Evolutionary conservation across 805 yeast genomes (phyloP).

Genomic region (Schizosaccharomyces osmophilus): DNA sequence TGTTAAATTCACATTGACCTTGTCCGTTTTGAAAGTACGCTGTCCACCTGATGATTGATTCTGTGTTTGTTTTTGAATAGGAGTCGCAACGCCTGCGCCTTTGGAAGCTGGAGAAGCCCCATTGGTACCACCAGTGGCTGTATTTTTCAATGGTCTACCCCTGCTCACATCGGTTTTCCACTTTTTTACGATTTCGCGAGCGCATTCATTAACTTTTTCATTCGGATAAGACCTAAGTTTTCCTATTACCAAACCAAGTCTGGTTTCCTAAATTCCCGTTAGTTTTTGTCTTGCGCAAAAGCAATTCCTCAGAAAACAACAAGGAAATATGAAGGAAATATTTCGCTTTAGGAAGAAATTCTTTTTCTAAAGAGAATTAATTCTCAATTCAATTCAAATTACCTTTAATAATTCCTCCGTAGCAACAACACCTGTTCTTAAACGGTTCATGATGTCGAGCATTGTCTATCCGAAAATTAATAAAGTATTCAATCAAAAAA

Average conservation of each 20-base stretch:
- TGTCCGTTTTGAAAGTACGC: constrained; percentile 42
- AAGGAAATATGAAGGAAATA: no score
- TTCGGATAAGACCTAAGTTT: constrained; percentile 57
- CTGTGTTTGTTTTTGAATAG: constrained; percentile 5
- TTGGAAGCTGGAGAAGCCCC: constrained; percentile 6
- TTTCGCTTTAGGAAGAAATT: no score
- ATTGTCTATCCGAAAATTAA: not conserved
- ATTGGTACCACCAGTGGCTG: not conserved
- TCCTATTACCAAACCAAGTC: constrained; percentile 91
- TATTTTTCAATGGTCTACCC: constrained; percentile 5
- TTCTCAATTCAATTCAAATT: not conserved
- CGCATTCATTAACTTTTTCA: constrained; percentile 31
- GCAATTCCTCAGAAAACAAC: no score
- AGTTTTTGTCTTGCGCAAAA: not conserved
- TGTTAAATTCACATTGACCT: constrained; percentile 42
- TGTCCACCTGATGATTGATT: constrained; percentile 26
- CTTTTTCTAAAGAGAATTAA: not conserved
- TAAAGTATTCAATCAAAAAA: not conserved
- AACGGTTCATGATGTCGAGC: not conserved
- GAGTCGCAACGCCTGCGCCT: constrained; percentile 4
- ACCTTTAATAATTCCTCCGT: not conserved
- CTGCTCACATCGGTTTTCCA: constrained; percentile 48
- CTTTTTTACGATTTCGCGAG: constrained; percentile 53
- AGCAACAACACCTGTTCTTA: not conserved
- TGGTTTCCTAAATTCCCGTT: constrained; percentile 33